phyloP scores from a whole-genome alignment of 352 stramenopile genomes.

The Phytopythium boreale region DNA sequence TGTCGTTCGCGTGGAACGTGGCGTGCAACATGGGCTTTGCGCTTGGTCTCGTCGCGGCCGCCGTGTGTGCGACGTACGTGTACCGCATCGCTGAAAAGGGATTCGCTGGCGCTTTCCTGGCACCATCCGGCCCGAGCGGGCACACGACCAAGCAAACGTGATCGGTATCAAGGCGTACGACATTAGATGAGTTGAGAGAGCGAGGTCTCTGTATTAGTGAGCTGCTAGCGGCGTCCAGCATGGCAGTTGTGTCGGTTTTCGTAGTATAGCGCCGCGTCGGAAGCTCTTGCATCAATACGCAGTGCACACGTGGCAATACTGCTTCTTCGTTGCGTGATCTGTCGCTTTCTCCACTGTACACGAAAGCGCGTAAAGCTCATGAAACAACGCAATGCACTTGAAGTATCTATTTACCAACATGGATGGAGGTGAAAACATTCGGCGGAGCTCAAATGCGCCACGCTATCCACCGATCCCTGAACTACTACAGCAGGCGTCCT shows the following conservation, averaged over 20 bases:
- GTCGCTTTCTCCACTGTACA: background rate
- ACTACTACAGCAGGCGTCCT: background rate
- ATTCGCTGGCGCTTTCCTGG: slow-evolving; percentile 5
- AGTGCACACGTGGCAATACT: no score
- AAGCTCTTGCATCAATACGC: background rate
- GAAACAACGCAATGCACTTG: background rate
- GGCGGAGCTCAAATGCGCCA: no score
- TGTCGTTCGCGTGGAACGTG: slow-evolving; percentile 44
- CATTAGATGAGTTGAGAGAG: background rate
- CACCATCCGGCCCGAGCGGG: background rate
- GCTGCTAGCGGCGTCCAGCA: background rate
- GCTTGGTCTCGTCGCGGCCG: slow-evolving; percentile 42
- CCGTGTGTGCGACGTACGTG: slow-evolving; percentile 53
- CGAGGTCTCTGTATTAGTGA: slow-evolving; percentile 3
- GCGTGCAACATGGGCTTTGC: slow-evolving; percentile 40
- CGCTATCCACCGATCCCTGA: no score
- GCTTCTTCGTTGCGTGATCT: background rate
- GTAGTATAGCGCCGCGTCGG: background rate
- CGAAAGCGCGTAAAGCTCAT: background rate
- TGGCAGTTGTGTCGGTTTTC: background rate
- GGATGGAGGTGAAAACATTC: background rate
- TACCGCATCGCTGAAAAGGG: slow-evolving; percentile 54
- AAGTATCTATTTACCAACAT: background rate
- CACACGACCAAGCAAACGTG: slow-evolving; percentile 33
- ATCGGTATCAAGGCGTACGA: background rate